Evolutionary conservation across 148 eudicot species (phyloP).

Genomic region (Bassia scoparia): DNA sequence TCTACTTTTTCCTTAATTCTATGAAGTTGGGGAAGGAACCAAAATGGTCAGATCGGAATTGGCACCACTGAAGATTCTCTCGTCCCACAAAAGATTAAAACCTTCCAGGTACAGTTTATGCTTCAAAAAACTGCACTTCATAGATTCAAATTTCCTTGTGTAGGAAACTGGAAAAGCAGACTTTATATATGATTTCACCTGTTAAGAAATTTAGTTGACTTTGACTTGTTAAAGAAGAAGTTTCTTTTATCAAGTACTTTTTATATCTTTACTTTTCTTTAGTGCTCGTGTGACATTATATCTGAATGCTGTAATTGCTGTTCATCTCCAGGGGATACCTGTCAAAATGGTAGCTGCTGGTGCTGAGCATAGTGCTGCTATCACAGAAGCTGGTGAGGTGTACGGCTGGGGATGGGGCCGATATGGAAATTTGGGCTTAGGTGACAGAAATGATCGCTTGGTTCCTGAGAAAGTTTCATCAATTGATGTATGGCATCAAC

Average conservation of each 20-base stretch:
- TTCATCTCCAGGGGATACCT: constrained; percentile 51
- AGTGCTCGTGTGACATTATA: not conserved
- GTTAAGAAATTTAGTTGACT: not conserved
- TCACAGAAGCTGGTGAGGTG: constrained; percentile 86
- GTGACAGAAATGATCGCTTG: constrained; percentile 84
- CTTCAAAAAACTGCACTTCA: not conserved
- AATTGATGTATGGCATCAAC: constrained; percentile 47
- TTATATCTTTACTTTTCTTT: not conserved
- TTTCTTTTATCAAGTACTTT: too few species aligned
- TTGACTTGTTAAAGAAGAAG: not conserved
- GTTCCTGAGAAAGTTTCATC: constrained; percentile 68
- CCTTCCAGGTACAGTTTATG: constrained; percentile 56
- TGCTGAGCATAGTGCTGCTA: constrained; percentile 98
- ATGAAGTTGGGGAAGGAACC: constrained; percentile 98
- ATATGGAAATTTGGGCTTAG: constrained; percentile 96
- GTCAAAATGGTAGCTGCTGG: constrained; percentile 99
- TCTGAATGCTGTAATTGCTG: not conserved
- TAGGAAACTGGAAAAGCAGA: not conserved
- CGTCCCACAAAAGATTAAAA: constrained; percentile 74
- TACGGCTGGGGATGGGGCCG: constrained; percentile 99
- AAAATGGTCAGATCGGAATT: constrained; percentile 98
- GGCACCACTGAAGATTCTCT: constrained; percentile 85
- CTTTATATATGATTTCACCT: not conserved
- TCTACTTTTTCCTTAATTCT: constrained; percentile 13
- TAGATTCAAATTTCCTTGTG: not conserved